These are phyloP conservation scores for Cystofilobasidium ferigula DNA, from an alignment of 768 basidiomycete species.

Conservation along the genomic window DNA sequence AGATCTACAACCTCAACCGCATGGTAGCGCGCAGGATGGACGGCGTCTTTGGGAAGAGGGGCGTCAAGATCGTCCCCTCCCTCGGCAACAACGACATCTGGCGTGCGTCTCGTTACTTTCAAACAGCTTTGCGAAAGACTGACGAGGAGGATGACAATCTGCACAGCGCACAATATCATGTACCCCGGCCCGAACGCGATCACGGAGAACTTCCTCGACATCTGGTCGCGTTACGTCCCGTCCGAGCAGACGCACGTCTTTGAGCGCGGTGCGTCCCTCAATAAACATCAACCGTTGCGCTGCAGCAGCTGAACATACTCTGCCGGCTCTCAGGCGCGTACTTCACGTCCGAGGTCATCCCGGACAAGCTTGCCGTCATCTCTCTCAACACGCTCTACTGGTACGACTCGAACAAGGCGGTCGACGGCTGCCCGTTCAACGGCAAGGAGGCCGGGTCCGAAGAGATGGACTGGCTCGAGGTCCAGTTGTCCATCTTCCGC, in stretches of 20 bases:
- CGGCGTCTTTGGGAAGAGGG: constrained; percentile 55
- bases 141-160: too few relatives aligned
- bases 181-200: constrained; percentile 38
- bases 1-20: constrained; percentile 67
- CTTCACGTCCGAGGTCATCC: constrained; percentile 67
- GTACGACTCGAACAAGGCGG: constrained; percentile 52
- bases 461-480: constrained; percentile 81
- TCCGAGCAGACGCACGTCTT: constrained; percentile 41
- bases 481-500: constrained; percentile 61
- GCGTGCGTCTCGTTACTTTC: too few relatives aligned
- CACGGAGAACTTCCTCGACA: constrained; percentile 53
- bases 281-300: not conserved
- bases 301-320: not conserved
- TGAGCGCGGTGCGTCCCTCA: not conserved
- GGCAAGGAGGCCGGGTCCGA: constrained; percentile 72
- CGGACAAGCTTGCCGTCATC: constrained; percentile 61
- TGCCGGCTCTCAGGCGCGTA: constrained; percentile 48
- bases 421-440: constrained; percentile 40
- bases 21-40: constrained; percentile 58
- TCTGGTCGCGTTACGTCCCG: constrained; percentile 74
- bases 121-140: too few relatives aligned
- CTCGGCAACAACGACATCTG: constrained; percentile 66
- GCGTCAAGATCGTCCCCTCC: constrained; percentile 69
- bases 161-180: constrained; percentile 39
- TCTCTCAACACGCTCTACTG: constrained; percentile 85